Conservation (phyloP, 2,329 filamentous ascomycete genomes). For the Purpureocillium takamizusanense region DNA sequence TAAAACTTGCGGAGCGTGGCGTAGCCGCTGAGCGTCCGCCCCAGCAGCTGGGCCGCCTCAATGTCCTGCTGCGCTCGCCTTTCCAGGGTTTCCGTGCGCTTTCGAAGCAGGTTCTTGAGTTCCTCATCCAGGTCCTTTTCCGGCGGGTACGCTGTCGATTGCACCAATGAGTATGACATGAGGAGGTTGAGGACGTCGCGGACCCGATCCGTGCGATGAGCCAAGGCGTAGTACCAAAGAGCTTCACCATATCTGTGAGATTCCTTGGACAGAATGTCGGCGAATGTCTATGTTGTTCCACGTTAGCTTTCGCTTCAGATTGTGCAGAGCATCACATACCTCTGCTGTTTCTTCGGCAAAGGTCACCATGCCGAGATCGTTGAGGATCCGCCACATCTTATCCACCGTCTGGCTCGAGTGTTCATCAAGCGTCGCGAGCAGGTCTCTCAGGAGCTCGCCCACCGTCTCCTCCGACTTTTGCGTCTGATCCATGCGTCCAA, state of each 20-base stretch:
- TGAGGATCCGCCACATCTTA: slow-evolving; percentile 70
- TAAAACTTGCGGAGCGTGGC: slow-evolving; percentile 87
- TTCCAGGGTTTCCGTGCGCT: slow-evolving; percentile 63
- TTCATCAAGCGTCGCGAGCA: slow-evolving; percentile 53
- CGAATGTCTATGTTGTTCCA: slow-evolving; percentile 57
- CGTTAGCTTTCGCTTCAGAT: slow-evolving; percentile 13
- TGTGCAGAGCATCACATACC: slow-evolving; percentile 39
- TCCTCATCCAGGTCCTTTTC: slow-evolving; percentile 62
- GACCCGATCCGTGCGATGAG: slow-evolving; percentile 69
- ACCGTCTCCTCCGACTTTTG: slow-evolving; percentile 66
- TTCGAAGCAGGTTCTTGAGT: slow-evolving; percentile 59
- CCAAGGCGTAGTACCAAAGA: slow-evolving; percentile 83
- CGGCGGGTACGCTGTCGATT: slow-evolving; percentile 73
- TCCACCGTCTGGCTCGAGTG: slow-evolving; percentile 66
- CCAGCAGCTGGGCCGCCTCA: slow-evolving; percentile 74
- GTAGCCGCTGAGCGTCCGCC: slow-evolving; percentile 83
- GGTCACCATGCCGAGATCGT: slow-evolving; percentile 65
- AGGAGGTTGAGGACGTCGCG: slow-evolving; percentile 80
- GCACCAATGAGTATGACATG: slow-evolving; percentile 77
- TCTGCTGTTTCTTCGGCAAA: slow-evolving; percentile 77
- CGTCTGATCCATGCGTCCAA: slow-evolving; percentile 71
- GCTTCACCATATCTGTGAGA: slow-evolving; percentile 77
- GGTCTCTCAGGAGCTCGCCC: slow-evolving; percentile 57
- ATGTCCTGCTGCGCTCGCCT: slow-evolving; percentile 65
- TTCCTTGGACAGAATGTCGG: slow-evolving; percentile 63